Percentiles rank a stretch among this genome's conserved stretches.
Conservation (phyloP, 208 protist genomes). For the Acanthamoeba lenticulata region DNA sequence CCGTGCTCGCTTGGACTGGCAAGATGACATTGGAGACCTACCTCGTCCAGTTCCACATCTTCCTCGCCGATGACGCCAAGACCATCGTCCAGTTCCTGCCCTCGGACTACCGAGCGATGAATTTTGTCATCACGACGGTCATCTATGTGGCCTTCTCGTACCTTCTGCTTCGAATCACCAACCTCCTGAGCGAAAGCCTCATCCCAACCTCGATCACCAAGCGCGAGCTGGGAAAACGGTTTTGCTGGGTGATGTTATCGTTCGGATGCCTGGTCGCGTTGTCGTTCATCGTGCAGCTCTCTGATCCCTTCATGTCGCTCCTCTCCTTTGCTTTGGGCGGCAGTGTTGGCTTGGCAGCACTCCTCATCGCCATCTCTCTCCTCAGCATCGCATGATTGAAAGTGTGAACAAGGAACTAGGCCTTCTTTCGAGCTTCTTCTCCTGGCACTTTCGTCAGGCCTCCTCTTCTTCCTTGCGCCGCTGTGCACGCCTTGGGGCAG, state of each 20-base stretch:
- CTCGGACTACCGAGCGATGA: conserved; percentile 26
- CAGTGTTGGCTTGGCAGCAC: too few species aligned
- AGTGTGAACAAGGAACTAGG: too few species aligned
- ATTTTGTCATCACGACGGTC: conserved; percentile 63
- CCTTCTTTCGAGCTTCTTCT: too few species aligned
- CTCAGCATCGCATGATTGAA: too few species aligned
- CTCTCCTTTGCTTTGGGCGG: background rate
- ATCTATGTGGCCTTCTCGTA: background rate
- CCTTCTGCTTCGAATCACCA: background rate
- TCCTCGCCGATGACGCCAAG: conserved; percentile 71
- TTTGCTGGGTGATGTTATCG: background rate
- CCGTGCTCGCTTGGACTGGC: conserved; percentile 84
- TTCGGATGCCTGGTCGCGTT: background rate
- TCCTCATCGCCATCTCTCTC: too few species aligned
- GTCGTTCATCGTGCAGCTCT: background rate
- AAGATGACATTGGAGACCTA: conserved; percentile 92
- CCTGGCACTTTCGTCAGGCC: too few species aligned
- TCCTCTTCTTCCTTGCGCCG: too few species aligned
- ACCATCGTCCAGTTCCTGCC: conserved; percentile 63
- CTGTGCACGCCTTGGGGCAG: too few species aligned
- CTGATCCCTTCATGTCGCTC: background rate
- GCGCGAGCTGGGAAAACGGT: background rate
- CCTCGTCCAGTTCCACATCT: conserved; percentile 79
- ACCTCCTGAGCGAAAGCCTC: background rate
- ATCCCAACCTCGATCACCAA: background rate